Evolutionary conservation across 768 basidiomycete species (phyloP).

Genomic region (Glaciozyma antarctica): DNA sequence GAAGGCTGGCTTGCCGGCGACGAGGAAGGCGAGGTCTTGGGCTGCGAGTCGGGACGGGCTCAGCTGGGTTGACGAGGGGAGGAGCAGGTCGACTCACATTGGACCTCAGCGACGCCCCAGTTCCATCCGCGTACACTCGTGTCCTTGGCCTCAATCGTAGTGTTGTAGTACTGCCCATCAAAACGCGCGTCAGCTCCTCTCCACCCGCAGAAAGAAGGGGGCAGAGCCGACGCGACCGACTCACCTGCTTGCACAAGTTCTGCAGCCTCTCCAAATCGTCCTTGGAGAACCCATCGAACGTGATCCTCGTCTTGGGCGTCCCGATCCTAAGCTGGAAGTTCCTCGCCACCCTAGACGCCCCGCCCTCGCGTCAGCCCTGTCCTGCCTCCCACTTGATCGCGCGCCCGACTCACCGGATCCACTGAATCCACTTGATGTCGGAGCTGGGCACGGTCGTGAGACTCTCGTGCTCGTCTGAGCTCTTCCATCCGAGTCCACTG

Average conservation of each 20-base stretch:
- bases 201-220: neutral
- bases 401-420: conserved; percentile 52
- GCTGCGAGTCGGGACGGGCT: conserved; percentile 46
- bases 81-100: conserved; percentile 49
- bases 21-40: conserved; percentile 79
- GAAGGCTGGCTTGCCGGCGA: conserved; percentile 78
- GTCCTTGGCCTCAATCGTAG: conserved; percentile 77
- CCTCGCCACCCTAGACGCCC: conserved; percentile 57
- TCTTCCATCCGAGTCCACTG: conserved; percentile 89
- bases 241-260: conserved; percentile 56
- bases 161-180: conserved; percentile 55
- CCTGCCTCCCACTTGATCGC: neutral
- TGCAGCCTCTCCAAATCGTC: conserved; percentile 87
- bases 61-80: neutral
- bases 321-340: conserved; percentile 81
- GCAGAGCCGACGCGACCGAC: neutral
- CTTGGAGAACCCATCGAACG: conserved; percentile 78
- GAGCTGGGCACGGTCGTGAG: conserved; percentile 52
- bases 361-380: conserved; percentile 34
- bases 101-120: conserved; percentile 91
- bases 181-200: neutral
- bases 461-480: conserved; percentile 54
- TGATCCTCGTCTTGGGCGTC: conserved; percentile 63
- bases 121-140: conserved; percentile 92
- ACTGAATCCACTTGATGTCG: conserved; percentile 81